Evolutionary conservation across 495 filamentous ascomycete species (phyloP).

Genomic region (Trichoderma gamsii): DNA sequence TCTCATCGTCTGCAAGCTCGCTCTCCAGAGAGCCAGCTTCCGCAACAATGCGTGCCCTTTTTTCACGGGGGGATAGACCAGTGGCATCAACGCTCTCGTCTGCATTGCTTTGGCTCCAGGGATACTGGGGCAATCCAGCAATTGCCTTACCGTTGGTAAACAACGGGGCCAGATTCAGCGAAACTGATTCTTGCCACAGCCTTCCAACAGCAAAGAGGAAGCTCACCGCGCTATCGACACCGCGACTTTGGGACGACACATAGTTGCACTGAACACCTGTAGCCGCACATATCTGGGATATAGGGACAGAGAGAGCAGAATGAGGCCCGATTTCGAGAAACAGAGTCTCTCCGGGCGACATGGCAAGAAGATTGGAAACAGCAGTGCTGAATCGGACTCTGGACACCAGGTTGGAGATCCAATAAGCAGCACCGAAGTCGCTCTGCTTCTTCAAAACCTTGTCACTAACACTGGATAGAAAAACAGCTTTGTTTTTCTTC

Average conservation of each 20-base stretch:
- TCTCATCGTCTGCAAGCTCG: conserved; percentile 41
- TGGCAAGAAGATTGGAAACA: conserved; percentile 22
- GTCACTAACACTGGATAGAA: conserved; percentile 32
- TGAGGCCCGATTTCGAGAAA: conserved; percentile 46
- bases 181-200: conserved; percentile 14
- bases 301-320: conserved; percentile 27
- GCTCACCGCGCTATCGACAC: not conserved
- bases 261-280: not conserved
- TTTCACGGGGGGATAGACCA: conserved; percentile 53
- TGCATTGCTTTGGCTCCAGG: conserved; percentile 34
- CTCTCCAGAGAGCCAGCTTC: conserved; percentile 46
- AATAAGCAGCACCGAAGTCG: conserved; percentile 25
- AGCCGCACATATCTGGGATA: conserved; percentile 6
- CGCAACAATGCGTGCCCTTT: conserved; percentile 42
- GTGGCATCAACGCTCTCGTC: conserved; percentile 40
- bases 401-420: conserved; percentile 27
- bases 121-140: conserved; percentile 29
- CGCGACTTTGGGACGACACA: conserved; percentile 6
- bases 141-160: conserved; percentile 18
- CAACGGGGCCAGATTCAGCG: not conserved
- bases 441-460: conserved; percentile 19
- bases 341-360: conserved; percentile 21
- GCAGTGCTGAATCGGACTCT: conserved; percentile 32
- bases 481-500: conserved; percentile 16
- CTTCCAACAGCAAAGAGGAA: conserved; percentile 12